phyloP scores from a whole-genome alignment of 129 eudicot genomes.

The Tanacetum coccineum region DNA sequence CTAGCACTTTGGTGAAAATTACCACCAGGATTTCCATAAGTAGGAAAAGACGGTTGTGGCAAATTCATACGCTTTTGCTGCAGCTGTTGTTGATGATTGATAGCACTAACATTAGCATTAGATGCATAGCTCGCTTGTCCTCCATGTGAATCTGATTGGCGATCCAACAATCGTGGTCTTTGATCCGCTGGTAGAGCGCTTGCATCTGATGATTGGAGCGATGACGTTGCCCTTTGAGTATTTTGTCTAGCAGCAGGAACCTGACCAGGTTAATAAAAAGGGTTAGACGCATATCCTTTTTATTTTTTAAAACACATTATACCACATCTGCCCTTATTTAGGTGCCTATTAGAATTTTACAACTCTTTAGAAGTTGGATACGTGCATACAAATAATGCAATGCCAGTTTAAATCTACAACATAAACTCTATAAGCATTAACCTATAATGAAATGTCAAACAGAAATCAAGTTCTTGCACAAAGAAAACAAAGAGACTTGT shows the following conservation, averaged over 20 bases:
- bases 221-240: conserved; percentile 36
- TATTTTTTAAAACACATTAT: background rate
- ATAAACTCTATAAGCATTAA: background rate
- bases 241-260: conserved; percentile 34
- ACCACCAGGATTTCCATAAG: conserved; percentile 73
- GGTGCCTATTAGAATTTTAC: background rate
- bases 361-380: background rate
- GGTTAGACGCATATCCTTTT: background rate
- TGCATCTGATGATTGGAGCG: background rate
- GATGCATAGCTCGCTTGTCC: background rate
- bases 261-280: conserved; percentile 4
- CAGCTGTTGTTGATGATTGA: conserved; percentile 12
- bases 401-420: background rate
- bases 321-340: background rate
- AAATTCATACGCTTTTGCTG: conserved; percentile 62
- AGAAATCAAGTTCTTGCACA: background rate
- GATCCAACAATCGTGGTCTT: conserved; percentile 15
- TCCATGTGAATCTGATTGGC: conserved; percentile 5
- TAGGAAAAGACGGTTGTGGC: conserved; percentile 43
- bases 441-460: background rate
- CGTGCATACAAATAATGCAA: background rate
- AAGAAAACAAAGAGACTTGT: background rate
- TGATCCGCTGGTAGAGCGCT: conserved; percentile 23
- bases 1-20: conserved; percentile 38
- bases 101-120: conserved; percentile 28